Conservation (phyloP, 1,139 yeast genomes). For the Magnusiomyces clavatus region DNA sequence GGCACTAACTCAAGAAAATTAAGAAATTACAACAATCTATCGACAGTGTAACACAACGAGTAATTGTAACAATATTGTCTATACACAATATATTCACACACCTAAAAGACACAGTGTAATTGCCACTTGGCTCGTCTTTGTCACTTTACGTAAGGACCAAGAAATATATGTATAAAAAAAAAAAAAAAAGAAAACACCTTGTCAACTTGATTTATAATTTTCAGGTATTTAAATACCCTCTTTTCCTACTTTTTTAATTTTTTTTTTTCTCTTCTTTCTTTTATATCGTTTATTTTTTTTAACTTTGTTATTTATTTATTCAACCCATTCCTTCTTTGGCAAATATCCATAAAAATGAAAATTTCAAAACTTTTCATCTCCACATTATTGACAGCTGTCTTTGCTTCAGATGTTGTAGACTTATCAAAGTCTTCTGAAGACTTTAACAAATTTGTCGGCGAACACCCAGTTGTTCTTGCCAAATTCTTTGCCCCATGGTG, state of each 20-base stretch:
- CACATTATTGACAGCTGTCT: conserved; percentile 38
- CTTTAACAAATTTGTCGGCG: conserved; percentile 58
- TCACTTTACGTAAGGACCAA: no score
- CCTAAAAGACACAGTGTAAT: no score
- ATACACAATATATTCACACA: no score
- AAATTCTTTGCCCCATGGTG: conserved; percentile 99
- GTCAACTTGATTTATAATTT: no score
- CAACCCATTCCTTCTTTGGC: background rate
- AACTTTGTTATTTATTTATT: background rate
- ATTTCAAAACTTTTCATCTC: conserved; percentile 11
- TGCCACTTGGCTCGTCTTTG: no score
- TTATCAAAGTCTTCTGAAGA: conserved; percentile 45
- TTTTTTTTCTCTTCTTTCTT: conserved; percentile 1
- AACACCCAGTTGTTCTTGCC: conserved; percentile 76
- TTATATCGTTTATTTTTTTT: background rate
- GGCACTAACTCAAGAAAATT: no score
- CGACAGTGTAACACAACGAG: no score
- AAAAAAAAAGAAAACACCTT: no score
- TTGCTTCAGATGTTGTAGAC: conserved; percentile 82
- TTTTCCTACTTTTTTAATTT: background rate
- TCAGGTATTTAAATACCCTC: background rate
- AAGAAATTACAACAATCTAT: no score
- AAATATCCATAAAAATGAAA: conserved; percentile 9
- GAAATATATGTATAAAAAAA: no score
- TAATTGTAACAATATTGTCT: no score